Conservation (phyloP, 495 filamentous ascomycete genomes). For the Aspergillus mulundensis region DNA sequence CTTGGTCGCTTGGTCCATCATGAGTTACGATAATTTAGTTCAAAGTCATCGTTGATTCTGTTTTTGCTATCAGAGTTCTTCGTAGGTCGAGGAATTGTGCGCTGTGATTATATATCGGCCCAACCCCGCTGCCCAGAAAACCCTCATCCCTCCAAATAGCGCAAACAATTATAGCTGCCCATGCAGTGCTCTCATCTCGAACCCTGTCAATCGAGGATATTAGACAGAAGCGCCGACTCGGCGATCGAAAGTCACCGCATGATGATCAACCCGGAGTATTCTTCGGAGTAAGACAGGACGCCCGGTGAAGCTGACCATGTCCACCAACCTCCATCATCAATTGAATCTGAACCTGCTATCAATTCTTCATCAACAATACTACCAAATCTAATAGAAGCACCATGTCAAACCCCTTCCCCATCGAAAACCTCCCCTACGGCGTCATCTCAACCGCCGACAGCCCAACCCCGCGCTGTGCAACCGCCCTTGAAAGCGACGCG, state of each 20-base stretch:
- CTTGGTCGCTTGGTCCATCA: neutral
- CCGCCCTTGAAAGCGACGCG: slow-evolving; percentile 62
- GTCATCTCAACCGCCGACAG: slow-evolving; percentile 58
- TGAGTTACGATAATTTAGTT: neutral
- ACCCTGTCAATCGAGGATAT: neutral
- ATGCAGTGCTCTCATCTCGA: neutral
- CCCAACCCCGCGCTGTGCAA: slow-evolving; percentile 52
- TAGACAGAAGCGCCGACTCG: neutral
- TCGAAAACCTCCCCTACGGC: slow-evolving; percentile 80
- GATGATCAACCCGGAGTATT: neutral
- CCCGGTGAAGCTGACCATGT: neutral
- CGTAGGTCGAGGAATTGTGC: too few species aligned
- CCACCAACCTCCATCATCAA: neutral
- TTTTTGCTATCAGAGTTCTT: neutral
- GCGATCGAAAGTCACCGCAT: neutral
- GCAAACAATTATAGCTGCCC: neutral
- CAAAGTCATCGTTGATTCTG: too few species aligned
- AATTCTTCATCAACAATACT: too few species aligned
- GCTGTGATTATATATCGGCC: neutral
- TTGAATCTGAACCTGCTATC: too few species aligned
- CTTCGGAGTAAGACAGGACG: neutral
- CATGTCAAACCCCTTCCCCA: slow-evolving; percentile 54
- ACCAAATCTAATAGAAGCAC: neutral
- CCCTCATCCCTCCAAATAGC: neutral
- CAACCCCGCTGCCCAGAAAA: neutral